A percentile compares a stretch with the other conserved stretches of the same genome.
Conservation (phyloP, 1,284 basidiomycete genomes). For the Moesziomyces sp. region DNA sequence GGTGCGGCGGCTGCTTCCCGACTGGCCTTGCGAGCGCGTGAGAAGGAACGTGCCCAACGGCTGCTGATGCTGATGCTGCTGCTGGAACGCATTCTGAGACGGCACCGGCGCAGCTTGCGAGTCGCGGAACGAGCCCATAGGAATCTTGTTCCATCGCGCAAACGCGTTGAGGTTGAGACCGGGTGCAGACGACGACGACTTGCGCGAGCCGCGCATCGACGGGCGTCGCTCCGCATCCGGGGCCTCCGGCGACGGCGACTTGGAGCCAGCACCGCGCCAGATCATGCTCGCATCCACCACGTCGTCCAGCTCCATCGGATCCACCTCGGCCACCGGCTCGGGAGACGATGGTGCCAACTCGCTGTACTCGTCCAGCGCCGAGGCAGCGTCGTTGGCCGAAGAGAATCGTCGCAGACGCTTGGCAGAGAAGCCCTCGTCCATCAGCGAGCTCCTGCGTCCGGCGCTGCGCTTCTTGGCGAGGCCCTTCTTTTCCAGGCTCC, state of each 20-base stretch:
- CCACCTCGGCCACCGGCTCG: conserved; percentile 39
- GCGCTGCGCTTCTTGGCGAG: conserved; percentile 53
- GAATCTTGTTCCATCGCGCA: conserved; percentile 64
- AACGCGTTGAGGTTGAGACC: conserved; percentile 61
- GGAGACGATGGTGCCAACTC: conserved; percentile 54
- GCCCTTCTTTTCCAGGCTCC: conserved; percentile 53
- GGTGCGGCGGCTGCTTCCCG: conserved; percentile 28
- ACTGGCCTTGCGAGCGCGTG: conserved; percentile 42
- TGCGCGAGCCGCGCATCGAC: conserved; percentile 21
- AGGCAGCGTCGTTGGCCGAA: conserved; percentile 41
- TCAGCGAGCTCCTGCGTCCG: conserved; percentile 24
- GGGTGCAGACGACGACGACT: conserved; percentile 17
- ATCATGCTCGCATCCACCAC: conserved; percentile 63
- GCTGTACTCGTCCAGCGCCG: conserved; percentile 46
- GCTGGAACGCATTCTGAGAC: conserved; percentile 28
- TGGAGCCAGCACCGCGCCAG: conserved; percentile 48
- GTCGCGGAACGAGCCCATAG: conserved; percentile 65
- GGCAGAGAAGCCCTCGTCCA: conserved; percentile 42
- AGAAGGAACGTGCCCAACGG: conserved; percentile 56
- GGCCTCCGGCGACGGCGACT: conserved; percentile 41
- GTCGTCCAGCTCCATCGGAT: conserved; percentile 64
- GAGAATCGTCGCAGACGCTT: conserved; percentile 57
- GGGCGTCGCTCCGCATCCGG: conserved; percentile 23
- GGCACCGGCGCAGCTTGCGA: conserved; percentile 41
- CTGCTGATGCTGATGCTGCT: conserved; percentile 40